These are phyloP conservation scores for Ogataea ganodermae DNA, from an alignment of 805 yeast genomes.

Conservation along the genomic window DNA sequence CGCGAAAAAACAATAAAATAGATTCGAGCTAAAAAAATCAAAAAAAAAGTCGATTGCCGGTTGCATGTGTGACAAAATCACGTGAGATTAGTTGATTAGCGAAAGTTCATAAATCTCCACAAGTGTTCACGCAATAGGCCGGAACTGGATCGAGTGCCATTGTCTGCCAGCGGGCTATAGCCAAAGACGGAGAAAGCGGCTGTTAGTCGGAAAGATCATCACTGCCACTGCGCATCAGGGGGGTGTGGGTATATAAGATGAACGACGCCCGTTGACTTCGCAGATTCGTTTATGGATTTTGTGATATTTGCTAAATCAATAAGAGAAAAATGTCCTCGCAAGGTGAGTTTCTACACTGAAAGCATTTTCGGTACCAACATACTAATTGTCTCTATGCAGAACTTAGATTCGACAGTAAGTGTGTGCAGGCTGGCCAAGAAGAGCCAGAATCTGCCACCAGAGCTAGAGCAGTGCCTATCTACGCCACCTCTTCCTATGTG, in stretches of 20 bases:
- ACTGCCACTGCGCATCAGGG: too few relatives aligned
- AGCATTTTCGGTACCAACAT: background rate
- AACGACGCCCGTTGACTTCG: too few relatives aligned
- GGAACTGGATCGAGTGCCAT: background rate
- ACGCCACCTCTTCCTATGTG: slow-evolving; percentile 86
- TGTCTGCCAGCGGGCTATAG: background rate
- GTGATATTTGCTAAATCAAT: background rate
- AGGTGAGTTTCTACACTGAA: slow-evolving; percentile 1
- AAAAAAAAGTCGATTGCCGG: background rate
- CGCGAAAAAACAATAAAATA: too few relatives aligned
- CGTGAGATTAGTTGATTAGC: slow-evolving; percentile 5
- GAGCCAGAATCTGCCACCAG: slow-evolving; percentile 55
- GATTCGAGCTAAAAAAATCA: background rate
- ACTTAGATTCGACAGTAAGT: slow-evolving; percentile 84
- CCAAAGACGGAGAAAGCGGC: slow-evolving; percentile 4
- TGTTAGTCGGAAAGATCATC: background rate
- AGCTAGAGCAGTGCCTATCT: slow-evolving; percentile 91
- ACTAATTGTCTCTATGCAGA: slow-evolving; percentile 31
- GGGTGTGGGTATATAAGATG: too few relatives aligned
- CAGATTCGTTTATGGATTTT: too few relatives aligned
- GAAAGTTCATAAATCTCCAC: background rate
- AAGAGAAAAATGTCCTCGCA: slow-evolving; percentile 1
- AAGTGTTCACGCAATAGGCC: slow-evolving; percentile 1
- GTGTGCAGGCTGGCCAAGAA: slow-evolving; percentile 95
- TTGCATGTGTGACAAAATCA: background rate